Conservation (phyloP, 352 stramenopile genomes). For the Phytophthora podocarpi region DNA sequence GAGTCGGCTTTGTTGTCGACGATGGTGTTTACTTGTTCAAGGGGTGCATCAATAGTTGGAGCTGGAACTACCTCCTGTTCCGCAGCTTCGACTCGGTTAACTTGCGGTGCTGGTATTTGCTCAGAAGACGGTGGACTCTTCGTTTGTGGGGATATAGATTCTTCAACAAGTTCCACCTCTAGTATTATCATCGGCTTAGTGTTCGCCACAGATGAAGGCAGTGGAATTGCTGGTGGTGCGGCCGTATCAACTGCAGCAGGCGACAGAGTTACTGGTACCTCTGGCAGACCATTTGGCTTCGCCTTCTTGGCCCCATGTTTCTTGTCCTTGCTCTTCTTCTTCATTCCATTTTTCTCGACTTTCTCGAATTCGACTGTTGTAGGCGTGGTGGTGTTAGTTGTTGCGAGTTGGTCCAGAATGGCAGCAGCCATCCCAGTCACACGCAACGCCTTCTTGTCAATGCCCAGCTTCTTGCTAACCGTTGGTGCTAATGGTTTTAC, state of each 20-base stretch:
- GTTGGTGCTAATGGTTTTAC: slow-evolving; percentile 30
- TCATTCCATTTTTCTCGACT: slow-evolving; percentile 22
- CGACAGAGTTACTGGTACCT: neutral
- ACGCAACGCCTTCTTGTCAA: slow-evolving; percentile 56
- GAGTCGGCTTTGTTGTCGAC: neutral
- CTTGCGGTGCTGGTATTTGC: neutral
- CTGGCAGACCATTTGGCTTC: slow-evolving; percentile 8
- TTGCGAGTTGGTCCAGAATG: slow-evolving; percentile 56
- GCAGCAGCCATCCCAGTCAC: slow-evolving; percentile 68
- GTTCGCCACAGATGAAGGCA: neutral
- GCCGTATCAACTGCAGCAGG: neutral
- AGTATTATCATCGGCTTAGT: no score
- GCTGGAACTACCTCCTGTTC: neutral
- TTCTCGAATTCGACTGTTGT: slow-evolving; percentile 21
- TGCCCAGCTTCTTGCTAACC: slow-evolving; percentile 58
- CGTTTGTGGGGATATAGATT: no score
- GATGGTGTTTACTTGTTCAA: neutral
- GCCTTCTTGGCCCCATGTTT: slow-evolving; percentile 29
- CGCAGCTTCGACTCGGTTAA: neutral
- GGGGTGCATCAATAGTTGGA: neutral
- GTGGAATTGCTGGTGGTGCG: neutral
- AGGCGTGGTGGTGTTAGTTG: slow-evolving; percentile 8
- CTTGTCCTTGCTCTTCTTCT: slow-evolving; percentile 38
- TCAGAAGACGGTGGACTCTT: no score
- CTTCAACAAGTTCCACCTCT: no score